Base-by-base conservation (phyloP, 2,329 filamentous ascomycete species). In the Cephalotrichum gorgonifer region DNA sequence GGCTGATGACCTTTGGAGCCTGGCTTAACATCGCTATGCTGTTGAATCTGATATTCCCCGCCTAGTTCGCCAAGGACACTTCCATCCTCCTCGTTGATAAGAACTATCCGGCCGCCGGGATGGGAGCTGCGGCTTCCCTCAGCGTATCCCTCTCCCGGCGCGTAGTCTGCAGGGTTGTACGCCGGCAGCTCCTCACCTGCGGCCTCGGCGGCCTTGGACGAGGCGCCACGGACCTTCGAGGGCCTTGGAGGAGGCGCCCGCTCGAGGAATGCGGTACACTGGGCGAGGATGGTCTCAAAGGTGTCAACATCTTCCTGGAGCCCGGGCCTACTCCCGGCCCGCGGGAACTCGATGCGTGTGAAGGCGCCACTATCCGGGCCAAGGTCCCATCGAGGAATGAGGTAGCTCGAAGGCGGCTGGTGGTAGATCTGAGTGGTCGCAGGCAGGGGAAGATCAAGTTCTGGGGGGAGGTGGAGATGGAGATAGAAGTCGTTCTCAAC, bases 1-100 rank as follows among this genome's bases (percentile, higher is more conserved):
- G n/a, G n/a, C n/a, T n/a, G n/a, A n/a, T n/a, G 72, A 95, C 89
- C 86, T 75, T 98, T 97, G 5, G 86, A 91, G n/a, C 93, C 93
- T 15, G 85, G 82, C 62, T 85, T 81, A 53, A 98, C 74, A 46
- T 74, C 76, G 26, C 79, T 73, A 55, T 90, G 80, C 60, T 96
- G 89, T 15, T 91, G 74, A 17, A 95, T 77, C 55, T 89, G 74
- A 59, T 88, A 91, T 17, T 84, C 85, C 51, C 91, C 85, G 51
- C 85, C 81, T 53, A 98, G 71, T 69, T 98, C 91, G 43, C 93
- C 93, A 26, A 98, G 86, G 8, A 98, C 86, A 57, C 88, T 94
- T 47, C 93, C 93, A 66, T 98, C 86, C 62, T 97, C 91, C 66
- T 98, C 93, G 60, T 98, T 89, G 15, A 98, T 74, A 9, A 98